Evolutionary conservation across 345 rosid species (phyloP).

Genomic region (Eucalyptus shirleyi): DNA sequence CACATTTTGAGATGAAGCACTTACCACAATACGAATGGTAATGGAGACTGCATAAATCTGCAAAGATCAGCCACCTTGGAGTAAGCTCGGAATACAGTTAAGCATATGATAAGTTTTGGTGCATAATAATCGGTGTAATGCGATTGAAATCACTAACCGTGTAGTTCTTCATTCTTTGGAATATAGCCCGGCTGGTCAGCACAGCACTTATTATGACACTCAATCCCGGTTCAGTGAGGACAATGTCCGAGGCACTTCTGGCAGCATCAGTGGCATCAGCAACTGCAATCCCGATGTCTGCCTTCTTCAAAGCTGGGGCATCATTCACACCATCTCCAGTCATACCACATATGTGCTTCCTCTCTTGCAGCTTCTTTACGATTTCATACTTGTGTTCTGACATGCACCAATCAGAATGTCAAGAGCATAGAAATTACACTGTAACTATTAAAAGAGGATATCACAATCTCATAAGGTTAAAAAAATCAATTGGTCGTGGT

Average conservation of each 20-base stretch:
- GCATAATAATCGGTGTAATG: background rate
- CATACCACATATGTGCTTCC: conserved; percentile 93
- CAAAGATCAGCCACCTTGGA: background rate
- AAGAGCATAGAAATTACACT: background rate
- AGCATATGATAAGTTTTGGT: background rate
- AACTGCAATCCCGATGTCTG: conserved; percentile 97
- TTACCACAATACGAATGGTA: conserved; percentile 87
- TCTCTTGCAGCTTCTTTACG: conserved; percentile 72
- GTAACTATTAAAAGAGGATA: background rate
- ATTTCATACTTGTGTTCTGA: conserved; percentile 90
- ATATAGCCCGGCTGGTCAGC: conserved; percentile 85
- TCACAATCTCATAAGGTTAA: background rate
- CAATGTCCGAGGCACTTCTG: conserved; percentile 86
- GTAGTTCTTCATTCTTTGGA: conserved; percentile 97
- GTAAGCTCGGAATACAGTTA: background rate
- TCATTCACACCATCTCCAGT: conserved; percentile 97
- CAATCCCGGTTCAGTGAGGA: conserved; percentile 90
- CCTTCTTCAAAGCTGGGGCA: conserved; percentile 90
- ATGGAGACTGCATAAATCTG: conserved; percentile 95
- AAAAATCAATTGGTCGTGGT: background rate
- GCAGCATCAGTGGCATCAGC: conserved; percentile 98
- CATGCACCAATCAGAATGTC: background rate
- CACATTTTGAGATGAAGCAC: background rate
- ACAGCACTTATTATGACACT: conserved; percentile 93
- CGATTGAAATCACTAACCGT: conserved; percentile 32